Evolutionary conservation across 768 basidiomycete genomes (phyloP).

Genomic region (Boletus sp.): DNA sequence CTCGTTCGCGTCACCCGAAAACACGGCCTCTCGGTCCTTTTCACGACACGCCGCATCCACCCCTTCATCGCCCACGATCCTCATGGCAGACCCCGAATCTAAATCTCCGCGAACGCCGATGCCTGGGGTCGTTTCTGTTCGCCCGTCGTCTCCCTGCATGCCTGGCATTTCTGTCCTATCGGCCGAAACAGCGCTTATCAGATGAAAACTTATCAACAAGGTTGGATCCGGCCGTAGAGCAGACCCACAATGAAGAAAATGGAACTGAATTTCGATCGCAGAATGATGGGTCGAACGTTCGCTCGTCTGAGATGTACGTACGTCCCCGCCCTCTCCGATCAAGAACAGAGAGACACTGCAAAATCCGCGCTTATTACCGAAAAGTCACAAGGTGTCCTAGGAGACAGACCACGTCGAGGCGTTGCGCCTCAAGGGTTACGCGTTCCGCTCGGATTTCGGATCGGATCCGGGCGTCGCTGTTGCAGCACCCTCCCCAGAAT

Average conservation of each 20-base stretch:
- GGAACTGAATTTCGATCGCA: not conserved
- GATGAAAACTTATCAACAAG: not conserved
- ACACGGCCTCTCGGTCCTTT: conserved; percentile 16
- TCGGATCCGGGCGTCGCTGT: not conserved
- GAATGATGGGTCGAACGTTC: not conserved
- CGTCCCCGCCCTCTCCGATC: conserved; percentile 10
- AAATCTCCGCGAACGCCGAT: conserved; percentile 23
- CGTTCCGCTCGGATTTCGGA: not conserved
- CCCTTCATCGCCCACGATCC: conserved; percentile 23
- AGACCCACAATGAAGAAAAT: not conserved
- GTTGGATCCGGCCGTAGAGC: not conserved
- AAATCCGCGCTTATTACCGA: conserved; percentile 9
- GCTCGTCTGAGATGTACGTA: not conserved
- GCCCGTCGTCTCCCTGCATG: not conserved
- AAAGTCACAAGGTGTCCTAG: conserved; percentile 2
- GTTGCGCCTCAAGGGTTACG: conserved; percentile 5
- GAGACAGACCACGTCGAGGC: conserved; percentile 8
- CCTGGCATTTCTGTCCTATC: conserved; percentile 7
- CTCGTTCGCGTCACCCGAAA: conserved; percentile 19
- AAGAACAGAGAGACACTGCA: not conserved
- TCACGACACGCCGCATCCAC: conserved; percentile 23
- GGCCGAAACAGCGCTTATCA: conserved; percentile 5
- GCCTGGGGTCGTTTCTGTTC: not conserved
- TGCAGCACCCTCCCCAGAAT: not conserved
- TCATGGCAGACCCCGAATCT: conserved; percentile 20